Conservation (phyloP, 1,284 basidiomycete species). For the Prillingera fragicola region DNA sequence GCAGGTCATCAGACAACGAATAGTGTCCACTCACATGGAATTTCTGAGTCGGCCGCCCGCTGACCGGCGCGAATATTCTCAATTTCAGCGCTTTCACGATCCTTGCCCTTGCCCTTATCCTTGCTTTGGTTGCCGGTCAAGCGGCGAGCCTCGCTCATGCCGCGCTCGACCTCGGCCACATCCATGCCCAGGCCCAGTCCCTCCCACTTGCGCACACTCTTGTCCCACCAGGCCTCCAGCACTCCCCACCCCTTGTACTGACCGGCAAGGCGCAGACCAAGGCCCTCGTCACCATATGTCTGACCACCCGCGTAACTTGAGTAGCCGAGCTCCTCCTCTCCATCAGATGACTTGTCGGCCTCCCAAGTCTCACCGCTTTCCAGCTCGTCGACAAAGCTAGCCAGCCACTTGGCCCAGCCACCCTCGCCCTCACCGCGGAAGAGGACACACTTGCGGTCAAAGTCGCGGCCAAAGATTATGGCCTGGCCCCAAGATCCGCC, state of each 20-base stretch:
- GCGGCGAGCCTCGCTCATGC: conserved; percentile 34
- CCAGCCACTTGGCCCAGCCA: conserved; percentile 93
- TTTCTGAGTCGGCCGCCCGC: conserved; percentile 33
- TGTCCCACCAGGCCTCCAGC: conserved; percentile 83
- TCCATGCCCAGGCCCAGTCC: conserved; percentile 63
- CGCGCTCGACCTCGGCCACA: conserved; percentile 43
- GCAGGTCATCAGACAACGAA: neutral
- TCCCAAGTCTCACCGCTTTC: conserved; percentile 84
- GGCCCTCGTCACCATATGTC: conserved; percentile 62
- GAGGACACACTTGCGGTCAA: conserved; percentile 94
- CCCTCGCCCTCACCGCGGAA: conserved; percentile 82
- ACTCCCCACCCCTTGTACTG: conserved; percentile 86
- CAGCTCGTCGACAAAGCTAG: conserved; percentile 86
- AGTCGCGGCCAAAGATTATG: conserved; percentile 95
- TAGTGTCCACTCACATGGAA: conserved; percentile 33
- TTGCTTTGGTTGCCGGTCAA: conserved; percentile 26
- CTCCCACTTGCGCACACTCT: conserved; percentile 75
- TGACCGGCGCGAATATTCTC: conserved; percentile 28
- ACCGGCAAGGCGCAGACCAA: conserved; percentile 62
- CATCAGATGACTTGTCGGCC: conserved; percentile 55
- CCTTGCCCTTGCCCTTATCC: conserved; percentile 29
- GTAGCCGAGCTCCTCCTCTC: conserved; percentile 72
- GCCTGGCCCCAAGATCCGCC: conserved; percentile 79
- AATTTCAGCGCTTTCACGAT: conserved; percentile 11
- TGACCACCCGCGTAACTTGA: conserved; percentile 75